Percentiles rank a stretch among this genome's conserved stretches.
Evolutionary conservation across 306 rosid species (phyloP).

Genomic region (Cyamopsis tetragonoloba): DNA sequence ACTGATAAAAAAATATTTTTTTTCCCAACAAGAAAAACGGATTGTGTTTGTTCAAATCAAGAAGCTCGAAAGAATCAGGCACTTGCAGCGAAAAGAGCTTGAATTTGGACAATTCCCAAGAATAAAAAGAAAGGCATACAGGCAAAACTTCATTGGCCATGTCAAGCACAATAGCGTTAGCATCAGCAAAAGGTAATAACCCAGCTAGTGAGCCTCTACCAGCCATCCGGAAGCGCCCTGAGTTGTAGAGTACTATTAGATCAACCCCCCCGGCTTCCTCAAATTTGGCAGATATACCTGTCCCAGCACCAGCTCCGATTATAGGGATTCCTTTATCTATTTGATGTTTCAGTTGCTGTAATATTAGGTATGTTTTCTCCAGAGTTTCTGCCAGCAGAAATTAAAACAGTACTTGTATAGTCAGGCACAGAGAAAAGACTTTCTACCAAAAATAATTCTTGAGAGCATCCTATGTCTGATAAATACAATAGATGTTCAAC

Average conservation of each 20-base stretch:
- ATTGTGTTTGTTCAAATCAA: neutral
- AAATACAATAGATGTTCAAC: constrained; percentile 4
- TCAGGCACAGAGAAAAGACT: neutral
- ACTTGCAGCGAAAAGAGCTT: constrained; percentile 8
- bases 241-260: constrained; percentile 83
- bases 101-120: constrained; percentile 15
- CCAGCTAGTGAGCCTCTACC: constrained; percentile 96
- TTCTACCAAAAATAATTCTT: neutral
- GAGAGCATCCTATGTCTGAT: neutral
- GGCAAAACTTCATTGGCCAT: constrained; percentile 96
- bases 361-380: constrained; percentile 53
- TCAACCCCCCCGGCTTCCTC: constrained; percentile 97
- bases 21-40: no score
- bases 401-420: constrained; percentile 2
- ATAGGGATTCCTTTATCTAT: constrained; percentile 64
- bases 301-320: constrained; percentile 95
- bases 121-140: constrained; percentile 43
- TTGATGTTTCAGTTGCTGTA: constrained; percentile 71
- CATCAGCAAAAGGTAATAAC: constrained; percentile 88
- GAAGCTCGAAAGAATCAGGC: constrained; percentile 2
- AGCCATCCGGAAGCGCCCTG: constrained; percentile 96
- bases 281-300: constrained; percentile 95
- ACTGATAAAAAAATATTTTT: no score
- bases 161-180: constrained; percentile 88
- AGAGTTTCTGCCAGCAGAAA: constrained; percentile 60